Base-by-base conservation (phyloP, 805 yeast species). In the Kodamaea leandrae region DNA sequence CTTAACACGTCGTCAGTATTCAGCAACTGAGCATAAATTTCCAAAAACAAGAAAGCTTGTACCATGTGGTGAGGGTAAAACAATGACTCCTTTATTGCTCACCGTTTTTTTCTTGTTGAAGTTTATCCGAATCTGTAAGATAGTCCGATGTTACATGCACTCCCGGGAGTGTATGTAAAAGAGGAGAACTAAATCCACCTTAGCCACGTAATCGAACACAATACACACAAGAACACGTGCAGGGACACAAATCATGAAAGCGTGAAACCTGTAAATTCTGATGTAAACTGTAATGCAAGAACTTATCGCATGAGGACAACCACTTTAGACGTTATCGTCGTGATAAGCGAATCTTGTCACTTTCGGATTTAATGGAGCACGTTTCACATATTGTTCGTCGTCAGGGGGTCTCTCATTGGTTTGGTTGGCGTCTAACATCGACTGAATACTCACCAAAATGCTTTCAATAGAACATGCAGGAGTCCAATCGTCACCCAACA, bases 401-500 rank as follows among this genome's bases (percentile, higher is more conserved):
- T 74, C 88, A 2, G 74, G 74, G 0, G 91, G 91, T 37, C 82
- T 63, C 46, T 74, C 70, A 23, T 57, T 47, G 9, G 56, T 42
- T 0, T 50, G 51, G 49, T 83, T 83, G 2, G 76, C 70, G 8
- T 67, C 68, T 30, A 83, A 58, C 80, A 83, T 77, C 27, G 84
- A 77, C 51, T 84, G 89, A 15, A 83, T 57, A 10, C 88, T 80
- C 17, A 84, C 42, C 8, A 74, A 56, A 0, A 77, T 58, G 1
- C 76, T 63, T 28, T 70, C 71, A 1, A 79, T 57, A 0, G 76
- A 66, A 45, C 79, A 78, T 0, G 80, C 81, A 0, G 87, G 86
- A 0, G 84, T 69, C 87, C 87, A 82, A 30, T 74, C 83, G 14
- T 71, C 71, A 2, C 84, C 87, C 26, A 83, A 60, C 1, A 84